Evolutionary conservation across 768 basidiomycete genomes (phyloP).

Genomic region (Lactarius evosmus): DNA sequence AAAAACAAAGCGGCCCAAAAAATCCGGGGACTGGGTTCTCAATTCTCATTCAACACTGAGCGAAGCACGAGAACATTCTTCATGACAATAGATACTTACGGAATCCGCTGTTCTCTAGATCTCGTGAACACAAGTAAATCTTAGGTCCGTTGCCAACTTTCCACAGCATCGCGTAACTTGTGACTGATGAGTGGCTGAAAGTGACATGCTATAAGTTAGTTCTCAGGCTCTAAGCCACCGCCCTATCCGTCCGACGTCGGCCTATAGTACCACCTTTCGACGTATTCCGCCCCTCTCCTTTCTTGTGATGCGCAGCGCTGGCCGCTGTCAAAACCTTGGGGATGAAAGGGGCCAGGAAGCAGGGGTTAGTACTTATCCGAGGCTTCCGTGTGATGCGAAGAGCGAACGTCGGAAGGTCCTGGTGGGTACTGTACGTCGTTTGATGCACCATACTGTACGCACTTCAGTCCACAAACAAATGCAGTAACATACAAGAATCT

Average conservation of each 20-base stretch:
- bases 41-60: not conserved
- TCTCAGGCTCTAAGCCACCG: not conserved
- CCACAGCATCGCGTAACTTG: not conserved
- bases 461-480: not conserved
- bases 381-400: not conserved
- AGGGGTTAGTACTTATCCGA: not conserved
- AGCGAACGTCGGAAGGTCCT: constrained; percentile 3
- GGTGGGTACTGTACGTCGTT: not conserved
- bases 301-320: not conserved
- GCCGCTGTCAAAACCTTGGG: not conserved
- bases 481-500: not conserved
- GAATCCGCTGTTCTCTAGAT: not conserved
- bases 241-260: not conserved
- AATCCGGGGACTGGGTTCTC: not conserved
- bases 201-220: not conserved
- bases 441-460: not conserved
- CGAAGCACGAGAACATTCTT: not conserved
- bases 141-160: too few relatives aligned
- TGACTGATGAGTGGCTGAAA: not conserved
- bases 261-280: not conserved
- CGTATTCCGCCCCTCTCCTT: not conserved
- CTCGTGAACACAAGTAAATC: not conserved
- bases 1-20: not conserved
- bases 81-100: not conserved
- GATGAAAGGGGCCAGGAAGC: not conserved